Conservation (phyloP, 208 protist species). For the Acanthamoeba polyphaga region DNA sequence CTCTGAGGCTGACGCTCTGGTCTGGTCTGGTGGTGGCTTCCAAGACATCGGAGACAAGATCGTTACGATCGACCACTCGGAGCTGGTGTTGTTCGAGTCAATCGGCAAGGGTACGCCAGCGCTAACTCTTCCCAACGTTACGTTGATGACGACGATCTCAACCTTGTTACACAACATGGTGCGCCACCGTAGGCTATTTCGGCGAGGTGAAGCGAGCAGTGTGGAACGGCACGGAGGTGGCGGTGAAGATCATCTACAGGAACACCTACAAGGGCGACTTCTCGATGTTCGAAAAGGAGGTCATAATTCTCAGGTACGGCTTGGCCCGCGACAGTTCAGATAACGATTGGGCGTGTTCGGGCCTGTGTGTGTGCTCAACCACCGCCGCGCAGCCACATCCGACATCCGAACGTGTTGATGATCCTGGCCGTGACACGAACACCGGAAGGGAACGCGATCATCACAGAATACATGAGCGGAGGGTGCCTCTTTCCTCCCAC, state of each 20-base stretch:
- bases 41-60: constrained; percentile 25
- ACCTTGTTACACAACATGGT: too few species aligned
- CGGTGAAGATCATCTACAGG: constrained; percentile 27
- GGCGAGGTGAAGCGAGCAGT: constrained; percentile 47
- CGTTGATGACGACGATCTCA: too few species aligned
- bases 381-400: not conserved
- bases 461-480: constrained; percentile 32
- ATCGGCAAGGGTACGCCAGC: not conserved
- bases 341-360: too few species aligned
- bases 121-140: too few species aligned
- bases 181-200: not conserved
- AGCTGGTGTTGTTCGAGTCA: constrained; percentile 6
- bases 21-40: not conserved
- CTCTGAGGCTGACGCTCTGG: not conserved
- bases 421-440: constrained; percentile 8
- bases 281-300: constrained; percentile 16
- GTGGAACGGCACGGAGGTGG: constrained; percentile 26
- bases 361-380: too few species aligned
- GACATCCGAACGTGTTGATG: constrained; percentile 31
- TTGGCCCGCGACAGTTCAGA: too few species aligned
- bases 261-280: constrained; percentile 41
- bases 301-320: not conserved
- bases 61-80: not conserved
- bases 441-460: not conserved
- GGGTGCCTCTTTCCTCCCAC: not conserved